A percentile compares a stretch with the other conserved stretches of the same genome.
These are phyloP conservation scores for Metarhizium guizhouense DNA, from an alignment of 2,329 filamentous ascomycete genomes.

Conservation along the genomic window DNA sequence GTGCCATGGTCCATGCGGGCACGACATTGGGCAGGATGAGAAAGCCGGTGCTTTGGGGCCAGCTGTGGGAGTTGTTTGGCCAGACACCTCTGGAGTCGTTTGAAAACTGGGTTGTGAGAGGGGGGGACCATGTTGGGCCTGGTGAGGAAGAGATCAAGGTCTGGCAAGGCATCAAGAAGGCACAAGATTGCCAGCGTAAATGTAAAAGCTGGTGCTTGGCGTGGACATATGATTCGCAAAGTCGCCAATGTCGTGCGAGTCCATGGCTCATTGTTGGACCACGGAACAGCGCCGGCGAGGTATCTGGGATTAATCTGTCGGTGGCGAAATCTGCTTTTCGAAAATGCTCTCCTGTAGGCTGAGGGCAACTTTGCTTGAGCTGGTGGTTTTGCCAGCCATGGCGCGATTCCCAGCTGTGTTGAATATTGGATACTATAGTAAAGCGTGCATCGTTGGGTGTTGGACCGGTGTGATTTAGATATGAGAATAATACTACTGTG, in stretches of 20 bases:
- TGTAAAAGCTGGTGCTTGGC: slow-evolving; percentile 39
- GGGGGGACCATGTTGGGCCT: slow-evolving; percentile 42
- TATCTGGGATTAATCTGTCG: slow-evolving; percentile 25
- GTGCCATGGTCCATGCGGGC: slow-evolving; percentile 37
- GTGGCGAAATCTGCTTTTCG: slow-evolving; percentile 17
- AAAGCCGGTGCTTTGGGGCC: slow-evolving; percentile 38
- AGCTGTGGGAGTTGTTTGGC: slow-evolving; percentile 41
- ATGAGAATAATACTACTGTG: background rate
- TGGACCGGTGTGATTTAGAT: background rate
- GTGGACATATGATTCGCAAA: slow-evolving; percentile 38
- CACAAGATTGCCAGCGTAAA: slow-evolving; percentile 32
- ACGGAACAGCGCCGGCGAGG: slow-evolving; percentile 6
- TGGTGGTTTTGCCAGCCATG: background rate
- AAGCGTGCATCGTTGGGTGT: background rate
- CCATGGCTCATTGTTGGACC: slow-evolving; percentile 41
- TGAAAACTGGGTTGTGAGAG: slow-evolving; percentile 17
- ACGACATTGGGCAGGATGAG: slow-evolving; percentile 27
- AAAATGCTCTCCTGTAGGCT: background rate
- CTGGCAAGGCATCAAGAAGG: slow-evolving; percentile 25
- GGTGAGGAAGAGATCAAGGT: slow-evolving; percentile 33
- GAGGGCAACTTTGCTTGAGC: background rate
- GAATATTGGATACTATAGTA: background rate
- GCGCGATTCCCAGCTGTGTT: background rate
- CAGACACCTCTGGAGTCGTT: slow-evolving; percentile 29
- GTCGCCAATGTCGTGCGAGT: slow-evolving; percentile 32